A percentile compares a stretch with the other conserved stretches of the same genome.
These are phyloP conservation scores for Hansenula lynferdii DNA, from an alignment of 1,139 yeast genomes.

Conservation along the genomic window DNA sequence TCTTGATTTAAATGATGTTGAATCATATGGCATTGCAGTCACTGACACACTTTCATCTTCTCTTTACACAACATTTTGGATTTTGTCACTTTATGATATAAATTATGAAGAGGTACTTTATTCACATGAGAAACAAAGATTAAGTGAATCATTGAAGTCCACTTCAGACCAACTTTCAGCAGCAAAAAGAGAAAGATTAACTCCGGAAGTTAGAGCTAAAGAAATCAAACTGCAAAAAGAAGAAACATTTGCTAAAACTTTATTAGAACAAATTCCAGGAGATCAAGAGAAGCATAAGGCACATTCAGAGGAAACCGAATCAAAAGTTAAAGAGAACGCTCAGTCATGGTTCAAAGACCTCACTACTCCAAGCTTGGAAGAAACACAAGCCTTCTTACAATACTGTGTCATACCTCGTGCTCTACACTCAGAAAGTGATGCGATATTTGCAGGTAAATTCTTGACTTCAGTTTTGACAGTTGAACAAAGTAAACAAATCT, in stretches of 20 bases:
- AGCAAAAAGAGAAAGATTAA: conserved; percentile 20
- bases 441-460: conserved; percentile 65
- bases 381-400: conserved; percentile 43
- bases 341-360: conserved; percentile 27
- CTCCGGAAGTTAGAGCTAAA: conserved; percentile 27
- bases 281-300: conserved; percentile 32
- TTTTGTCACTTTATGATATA: conserved; percentile 67
- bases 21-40: conserved; percentile 19
- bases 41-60: conserved; percentile 36
- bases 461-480: conserved; percentile 44
- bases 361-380: conserved; percentile 13
- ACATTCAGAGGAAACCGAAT: conserved; percentile 28
- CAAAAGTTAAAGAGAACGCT: conserved; percentile 25
- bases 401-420: conserved; percentile 73
- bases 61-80: conserved; percentile 70
- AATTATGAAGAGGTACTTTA: conserved; percentile 51
- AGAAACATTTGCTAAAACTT: conserved; percentile 25
- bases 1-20: conserved; percentile 3
- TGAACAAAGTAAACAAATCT: conserved; percentile 34
- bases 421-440: conserved; percentile 80
- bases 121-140: conserved; percentile 38
- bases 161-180: conserved; percentile 17
- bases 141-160: conserved; percentile 17
- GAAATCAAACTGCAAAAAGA: conserved; percentile 28
- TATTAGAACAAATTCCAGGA: conserved; percentile 19